Evolutionary conservation across 1,139 yeast species (phyloP).

Genomic region (Yamadazyma blattariae): DNA sequence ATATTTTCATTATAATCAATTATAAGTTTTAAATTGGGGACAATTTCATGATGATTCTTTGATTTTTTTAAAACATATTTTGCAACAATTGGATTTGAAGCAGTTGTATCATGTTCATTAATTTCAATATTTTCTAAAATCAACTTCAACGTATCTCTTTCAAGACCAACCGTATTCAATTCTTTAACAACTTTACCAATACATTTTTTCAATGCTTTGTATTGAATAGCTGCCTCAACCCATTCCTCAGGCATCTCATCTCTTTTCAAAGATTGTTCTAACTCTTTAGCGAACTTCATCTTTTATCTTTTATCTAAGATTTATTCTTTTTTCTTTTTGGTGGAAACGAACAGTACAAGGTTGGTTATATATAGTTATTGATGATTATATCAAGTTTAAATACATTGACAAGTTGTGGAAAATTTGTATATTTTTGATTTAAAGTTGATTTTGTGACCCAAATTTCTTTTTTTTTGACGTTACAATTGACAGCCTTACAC

Average conservation of each 20-base stretch:
- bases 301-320: background rate
- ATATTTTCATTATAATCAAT: slow-evolving; percentile 31
- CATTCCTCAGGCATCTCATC: slow-evolving; percentile 68
- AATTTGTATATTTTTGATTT: background rate
- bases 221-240: slow-evolving; percentile 68
- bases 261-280: slow-evolving; percentile 59
- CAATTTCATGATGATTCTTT: slow-evolving; percentile 19
- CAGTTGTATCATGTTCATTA: slow-evolving; percentile 28
- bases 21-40: slow-evolving; percentile 38
- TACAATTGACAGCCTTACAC: too few species aligned
- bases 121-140: slow-evolving; percentile 39
- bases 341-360: background rate
- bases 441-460: too few species aligned
- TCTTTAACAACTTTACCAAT: slow-evolving; percentile 63
- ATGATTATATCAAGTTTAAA: too few species aligned
- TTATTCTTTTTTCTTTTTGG: too few species aligned
- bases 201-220: slow-evolving; percentile 65
- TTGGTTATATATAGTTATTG: too few species aligned
- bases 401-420: background rate
- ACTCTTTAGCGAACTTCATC: slow-evolving; percentile 75
- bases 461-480: too few species aligned
- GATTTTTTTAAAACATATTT: slow-evolving; percentile 39
- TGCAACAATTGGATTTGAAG: slow-evolving; percentile 40
- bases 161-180: slow-evolving; percentile 51
- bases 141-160: slow-evolving; percentile 45